These are phyloP conservation scores for Incumbomyces delicatus DNA, from an alignment of 2,329 filamentous ascomycete genomes.

Conservation along the genomic window DNA sequence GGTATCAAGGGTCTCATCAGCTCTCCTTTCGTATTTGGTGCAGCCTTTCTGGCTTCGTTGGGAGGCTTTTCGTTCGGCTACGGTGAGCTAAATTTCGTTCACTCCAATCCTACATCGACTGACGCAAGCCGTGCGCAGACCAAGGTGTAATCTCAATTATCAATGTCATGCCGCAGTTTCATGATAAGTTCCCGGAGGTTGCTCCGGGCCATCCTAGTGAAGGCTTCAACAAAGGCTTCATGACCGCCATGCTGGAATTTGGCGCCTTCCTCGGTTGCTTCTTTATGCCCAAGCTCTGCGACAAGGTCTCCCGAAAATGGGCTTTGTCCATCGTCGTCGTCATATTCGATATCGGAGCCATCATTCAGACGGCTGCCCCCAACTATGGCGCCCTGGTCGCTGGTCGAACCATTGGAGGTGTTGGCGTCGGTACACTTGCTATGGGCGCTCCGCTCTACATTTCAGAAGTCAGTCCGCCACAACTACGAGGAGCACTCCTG, in stretches of 20 bases:
- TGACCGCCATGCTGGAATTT: too few species aligned
- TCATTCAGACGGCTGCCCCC: conserved; percentile 22
- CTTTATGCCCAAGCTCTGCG: conserved; percentile 2
- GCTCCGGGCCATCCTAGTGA: too few species aligned
- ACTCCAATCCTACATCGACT: background rate
- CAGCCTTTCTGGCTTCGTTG: too few species aligned
- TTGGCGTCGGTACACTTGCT: conserved; percentile 26
- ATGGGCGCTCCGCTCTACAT: conserved; percentile 14
- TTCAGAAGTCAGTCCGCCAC: conserved; percentile 16
- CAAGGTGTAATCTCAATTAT: too few species aligned
- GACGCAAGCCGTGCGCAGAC: conserved; percentile 6
- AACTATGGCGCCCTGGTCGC: conserved; percentile 9
- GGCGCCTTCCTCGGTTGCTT: conserved; percentile 1
- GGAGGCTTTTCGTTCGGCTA: conserved; percentile 26
- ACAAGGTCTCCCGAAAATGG: conserved; percentile 3
- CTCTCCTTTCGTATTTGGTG: too few species aligned
- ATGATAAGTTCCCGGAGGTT: too few species aligned
- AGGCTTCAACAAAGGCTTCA: too few species aligned
- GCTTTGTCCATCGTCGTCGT: background rate
- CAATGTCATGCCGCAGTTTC: too few species aligned
- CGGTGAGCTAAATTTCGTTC: conserved; percentile 24
- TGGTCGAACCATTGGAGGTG: conserved; percentile 27
- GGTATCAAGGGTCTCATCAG: too few species aligned
- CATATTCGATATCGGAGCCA: conserved; percentile 35
- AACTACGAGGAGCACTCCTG: conserved; percentile 29